Conservation (phyloP, 352 stramenopile genomes). For the Pythium myriotylum region DNA sequence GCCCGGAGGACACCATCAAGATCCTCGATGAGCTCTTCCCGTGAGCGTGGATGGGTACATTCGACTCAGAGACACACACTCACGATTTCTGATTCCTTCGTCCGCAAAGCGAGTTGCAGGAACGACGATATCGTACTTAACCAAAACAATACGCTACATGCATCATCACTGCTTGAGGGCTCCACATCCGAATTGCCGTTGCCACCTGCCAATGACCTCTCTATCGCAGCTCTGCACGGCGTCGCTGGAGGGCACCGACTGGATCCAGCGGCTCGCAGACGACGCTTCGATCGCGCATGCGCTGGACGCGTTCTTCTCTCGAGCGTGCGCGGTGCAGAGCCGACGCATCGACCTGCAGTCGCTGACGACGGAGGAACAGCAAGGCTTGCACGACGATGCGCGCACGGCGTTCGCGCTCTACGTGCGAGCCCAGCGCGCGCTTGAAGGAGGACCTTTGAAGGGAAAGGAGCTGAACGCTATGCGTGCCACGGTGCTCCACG, state of each 20-base stretch:
- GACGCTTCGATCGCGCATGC: conserved; percentile 15
- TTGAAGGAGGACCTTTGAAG: conserved; percentile 6
- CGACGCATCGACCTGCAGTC: conserved; percentile 11
- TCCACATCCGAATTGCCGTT: background rate
- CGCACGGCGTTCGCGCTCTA: conserved; percentile 43
- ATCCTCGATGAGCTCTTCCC: conserved; percentile 97
- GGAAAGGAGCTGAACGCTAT: conserved; percentile 8
- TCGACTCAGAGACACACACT: conserved; percentile 6
- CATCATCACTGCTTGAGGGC: background rate
- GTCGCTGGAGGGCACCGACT: conserved; percentile 20
- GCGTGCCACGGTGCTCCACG: conserved; percentile 41
- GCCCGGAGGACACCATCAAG: conserved; percentile 95
- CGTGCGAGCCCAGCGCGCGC: conserved; percentile 24
- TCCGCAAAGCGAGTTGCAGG: conserved; percentile 25
- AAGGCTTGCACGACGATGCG: conserved; percentile 10
- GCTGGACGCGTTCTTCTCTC: conserved; percentile 36
- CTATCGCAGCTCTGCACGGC: conserved; percentile 11
- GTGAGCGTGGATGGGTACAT: conserved; percentile 14
- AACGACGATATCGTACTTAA: conserved; percentile 27
- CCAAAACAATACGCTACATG: conserved; percentile 6
- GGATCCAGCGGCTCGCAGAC: conserved; percentile 13
- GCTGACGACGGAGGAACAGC: conserved; percentile 10
- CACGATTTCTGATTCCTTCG: background rate
- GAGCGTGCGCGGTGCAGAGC: conserved; percentile 18
- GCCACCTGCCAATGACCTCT: conserved; percentile 4